phyloP scores from a whole-genome alignment of 306 rosid species.

The Acmispon strigosus region DNA sequence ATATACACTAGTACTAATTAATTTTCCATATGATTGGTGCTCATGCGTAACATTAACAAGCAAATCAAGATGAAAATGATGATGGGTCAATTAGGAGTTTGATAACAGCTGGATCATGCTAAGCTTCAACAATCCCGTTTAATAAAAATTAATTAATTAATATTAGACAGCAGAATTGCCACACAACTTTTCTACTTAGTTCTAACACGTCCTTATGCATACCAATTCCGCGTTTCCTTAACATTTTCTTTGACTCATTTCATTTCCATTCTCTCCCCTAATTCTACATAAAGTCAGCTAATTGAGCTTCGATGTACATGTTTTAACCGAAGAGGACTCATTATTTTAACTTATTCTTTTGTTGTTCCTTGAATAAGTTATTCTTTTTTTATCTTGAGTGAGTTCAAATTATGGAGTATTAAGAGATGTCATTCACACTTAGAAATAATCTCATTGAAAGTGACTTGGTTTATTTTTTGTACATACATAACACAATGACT shows the following conservation, averaged over 20 bases:
- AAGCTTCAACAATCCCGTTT: slow-evolving; percentile 17
- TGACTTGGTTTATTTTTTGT: too few species aligned
- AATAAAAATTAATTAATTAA: background rate
- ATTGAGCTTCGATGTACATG: background rate
- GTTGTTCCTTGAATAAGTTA: background rate
- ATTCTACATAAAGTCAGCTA: background rate
- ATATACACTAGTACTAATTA: background rate
- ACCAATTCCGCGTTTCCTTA: slow-evolving; percentile 31
- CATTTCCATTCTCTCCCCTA: background rate
- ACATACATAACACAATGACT: too few species aligned
- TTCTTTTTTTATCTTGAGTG: background rate
- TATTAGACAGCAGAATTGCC: background rate
- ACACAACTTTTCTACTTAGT: background rate
- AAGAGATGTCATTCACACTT: too few species aligned
- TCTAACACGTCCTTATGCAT: background rate
- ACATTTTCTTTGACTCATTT: background rate
- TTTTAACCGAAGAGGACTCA: background rate
- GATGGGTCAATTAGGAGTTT: slow-evolving; percentile 15
- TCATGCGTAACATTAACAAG: slow-evolving; percentile 9
- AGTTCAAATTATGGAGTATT: background rate
- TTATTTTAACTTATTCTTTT: background rate
- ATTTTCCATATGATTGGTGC: slow-evolving; percentile 14
- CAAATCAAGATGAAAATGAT: slow-evolving; percentile 11
- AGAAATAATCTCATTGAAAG: too few species aligned
- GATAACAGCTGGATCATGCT: slow-evolving; percentile 49